phyloP scores from a whole-genome alignment of 495 filamentous ascomycete genomes.

The Apiosordaria backusii region DNA sequence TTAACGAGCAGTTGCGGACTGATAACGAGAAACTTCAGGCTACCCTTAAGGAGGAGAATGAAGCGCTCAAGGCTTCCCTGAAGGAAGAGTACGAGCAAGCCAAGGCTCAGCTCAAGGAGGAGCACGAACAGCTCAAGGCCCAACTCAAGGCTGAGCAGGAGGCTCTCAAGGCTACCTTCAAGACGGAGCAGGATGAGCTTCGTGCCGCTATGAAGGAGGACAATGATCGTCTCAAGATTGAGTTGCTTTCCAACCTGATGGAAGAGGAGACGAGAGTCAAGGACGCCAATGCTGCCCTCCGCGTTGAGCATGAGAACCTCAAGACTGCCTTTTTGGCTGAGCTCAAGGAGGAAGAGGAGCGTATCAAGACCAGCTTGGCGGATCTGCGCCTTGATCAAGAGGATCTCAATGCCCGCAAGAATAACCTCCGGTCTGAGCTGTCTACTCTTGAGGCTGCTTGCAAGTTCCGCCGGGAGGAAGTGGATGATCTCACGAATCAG shows the following conservation, averaged over 20 bases:
- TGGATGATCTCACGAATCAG: slow-evolving; percentile 80
- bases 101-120: slow-evolving; percentile 23
- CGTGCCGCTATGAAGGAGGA: slow-evolving; percentile 51
- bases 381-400: slow-evolving; percentile 66
- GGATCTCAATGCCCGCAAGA: slow-evolving; percentile 66
- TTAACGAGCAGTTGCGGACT: slow-evolving; percentile 67
- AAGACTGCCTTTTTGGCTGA: slow-evolving; percentile 12
- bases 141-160: slow-evolving; percentile 30
- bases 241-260: slow-evolving; percentile 12
- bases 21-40: slow-evolving; percentile 57
- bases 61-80: slow-evolving; percentile 67
- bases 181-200: slow-evolving; percentile 25
- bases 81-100: slow-evolving; percentile 13
- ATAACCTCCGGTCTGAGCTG: slow-evolving; percentile 73
- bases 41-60: slow-evolving; percentile 59
- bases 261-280: slow-evolving; percentile 19
- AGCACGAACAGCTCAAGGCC: slow-evolving; percentile 17
- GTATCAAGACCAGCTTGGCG: slow-evolving; percentile 37
- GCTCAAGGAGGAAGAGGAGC: slow-evolving; percentile 32
- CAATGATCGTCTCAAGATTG: slow-evolving; percentile 47
- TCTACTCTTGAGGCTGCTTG: slow-evolving; percentile 86
- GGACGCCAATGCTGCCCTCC: slow-evolving; percentile 8
- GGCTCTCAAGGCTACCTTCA: slow-evolving; percentile 22
- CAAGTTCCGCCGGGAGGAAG: slow-evolving; percentile 81
- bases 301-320: slow-evolving; percentile 21